These are phyloP conservation scores for Paramecium tetraurelia DNA, from an alignment of 73 alveolate genomes.

Conservation along the genomic window DNA sequence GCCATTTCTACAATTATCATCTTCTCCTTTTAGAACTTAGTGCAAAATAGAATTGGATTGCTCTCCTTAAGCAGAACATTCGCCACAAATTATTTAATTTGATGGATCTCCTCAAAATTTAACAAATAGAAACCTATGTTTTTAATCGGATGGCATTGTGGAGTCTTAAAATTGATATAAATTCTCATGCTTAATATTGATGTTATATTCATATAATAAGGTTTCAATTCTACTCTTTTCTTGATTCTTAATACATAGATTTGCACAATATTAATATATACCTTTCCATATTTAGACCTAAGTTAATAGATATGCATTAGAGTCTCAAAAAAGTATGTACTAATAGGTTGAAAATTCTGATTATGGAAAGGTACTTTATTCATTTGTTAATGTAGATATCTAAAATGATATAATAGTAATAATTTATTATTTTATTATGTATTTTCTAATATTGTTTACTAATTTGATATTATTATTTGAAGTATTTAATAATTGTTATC, in stretches of 20 bases:
- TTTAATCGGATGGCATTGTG: not conserved
- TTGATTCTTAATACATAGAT: not conserved
- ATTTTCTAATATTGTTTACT: not conserved
- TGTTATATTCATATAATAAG: not conserved
- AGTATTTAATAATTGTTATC: not conserved
- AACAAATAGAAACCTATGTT: not conserved
- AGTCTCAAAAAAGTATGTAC: no score
- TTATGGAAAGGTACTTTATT: no score
- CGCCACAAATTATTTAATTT: not conserved
- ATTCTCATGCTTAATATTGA: not conserved
- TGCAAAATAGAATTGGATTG: not conserved
- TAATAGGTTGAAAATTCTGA: no score
- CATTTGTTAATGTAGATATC: no score
- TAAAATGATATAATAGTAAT: no score
- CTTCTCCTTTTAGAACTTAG: not conserved
- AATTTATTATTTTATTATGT: not conserved
- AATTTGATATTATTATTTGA: not conserved
- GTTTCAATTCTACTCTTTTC: no score
- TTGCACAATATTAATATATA: not conserved
- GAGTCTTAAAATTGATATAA: not conserved
- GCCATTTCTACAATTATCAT: not conserved
- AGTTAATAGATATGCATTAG: not conserved
- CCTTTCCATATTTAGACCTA: not conserved
- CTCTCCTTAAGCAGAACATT: not conserved
- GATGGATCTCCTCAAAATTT: not conserved